phyloP scores from a whole-genome alignment of 768 basidiomycete genomes.

The Tylopilus felleus region DNA sequence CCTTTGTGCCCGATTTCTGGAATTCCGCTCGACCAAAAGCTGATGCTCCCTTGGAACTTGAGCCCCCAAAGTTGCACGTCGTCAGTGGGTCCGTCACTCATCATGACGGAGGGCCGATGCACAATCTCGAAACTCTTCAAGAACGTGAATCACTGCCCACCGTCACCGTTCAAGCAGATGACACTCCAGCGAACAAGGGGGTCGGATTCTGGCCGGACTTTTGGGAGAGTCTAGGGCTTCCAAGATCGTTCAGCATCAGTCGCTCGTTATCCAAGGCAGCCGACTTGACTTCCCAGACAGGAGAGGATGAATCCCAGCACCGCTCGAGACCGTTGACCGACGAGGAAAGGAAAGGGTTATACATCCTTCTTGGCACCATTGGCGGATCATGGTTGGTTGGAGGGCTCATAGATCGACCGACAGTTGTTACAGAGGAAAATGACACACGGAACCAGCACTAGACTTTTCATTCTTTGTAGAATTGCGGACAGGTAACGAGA shows the following conservation, averaged over 20 bases:
- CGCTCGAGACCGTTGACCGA: conserved; percentile 35
- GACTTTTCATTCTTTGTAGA: conserved; percentile 6
- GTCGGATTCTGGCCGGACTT: conserved; percentile 33
- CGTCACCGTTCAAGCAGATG: conserved; percentile 3
- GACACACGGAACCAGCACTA: conserved; percentile 13
- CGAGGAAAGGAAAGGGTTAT: conserved; percentile 49
- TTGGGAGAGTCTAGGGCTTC: conserved; percentile 37
- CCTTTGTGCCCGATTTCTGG: conserved; percentile 59
- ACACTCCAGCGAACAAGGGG: conserved; percentile 12
- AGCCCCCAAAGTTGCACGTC: conserved; percentile 47
- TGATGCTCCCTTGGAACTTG: conserved; percentile 23
- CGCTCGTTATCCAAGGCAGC: conserved; percentile 15
- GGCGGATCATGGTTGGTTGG: conserved; percentile 48
- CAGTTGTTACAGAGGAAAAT: conserved; percentile 9
- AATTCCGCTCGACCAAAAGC: conserved; percentile 42
- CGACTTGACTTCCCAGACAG: conserved; percentile 11
- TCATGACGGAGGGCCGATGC: conserved; percentile 44
- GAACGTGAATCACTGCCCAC: conserved; percentile 2
- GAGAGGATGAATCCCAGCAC: conserved; percentile 12
- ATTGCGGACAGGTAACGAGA: background rate
- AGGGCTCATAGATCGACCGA: conserved; percentile 19
- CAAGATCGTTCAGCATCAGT: conserved; percentile 28
- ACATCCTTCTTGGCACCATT: conserved; percentile 43
- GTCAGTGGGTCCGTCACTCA: conserved; percentile 47
- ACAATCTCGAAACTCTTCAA: conserved; percentile 35